Evolutionary conservation across 148 eudicot species (phyloP), one percentile per base, ranked within the genome.

Genomic region (Cornus florida): DNA sequence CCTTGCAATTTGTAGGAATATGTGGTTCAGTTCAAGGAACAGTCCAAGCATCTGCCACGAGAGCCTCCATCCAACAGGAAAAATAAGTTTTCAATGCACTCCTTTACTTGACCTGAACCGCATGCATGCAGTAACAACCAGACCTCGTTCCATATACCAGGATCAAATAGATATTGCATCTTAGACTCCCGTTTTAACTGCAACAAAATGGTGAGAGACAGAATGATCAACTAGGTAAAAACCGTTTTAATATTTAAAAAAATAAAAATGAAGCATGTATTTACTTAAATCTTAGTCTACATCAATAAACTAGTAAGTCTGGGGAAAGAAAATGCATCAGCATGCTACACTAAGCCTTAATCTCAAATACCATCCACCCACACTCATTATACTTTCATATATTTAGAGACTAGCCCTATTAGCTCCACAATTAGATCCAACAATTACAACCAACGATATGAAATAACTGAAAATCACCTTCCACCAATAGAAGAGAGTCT

Each of bases 271-370:
- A 53, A 11, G 19, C 59, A 53, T 16, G 19, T 53, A 12, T 11
- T 11, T 16, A 17, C 4, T 35, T 16, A 14, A 16, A 71, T 13
- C 7, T 43, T 66, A 38, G 22, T 74, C 59, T 23, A 60, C 67
- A 60, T 60, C 77, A 60, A 33, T 16, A 74, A 16, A 46, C 23
- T 20, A 6, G n/a, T n/a, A 33, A 33, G 50, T 73, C 20, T 10
- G 50, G 13, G 59, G 43, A 60, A 35, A 33, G 48, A 10, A 13
- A 74, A 57, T 24, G 50, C 77, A 59, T 74, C 76, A 32, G 23
- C 41, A 32, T 73, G 76, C 67, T 73, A 19, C 48, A 11, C 20
- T 74, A 59, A 74, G 62, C n/a, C 66, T 31, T 60, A 59, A 60
- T 57, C 50, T 74, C 41, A 57, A 56, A n/a, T 17, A 73, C 24